Percentiles rank a stretch among this genome's conserved stretches.
phyloP scores from a whole-genome alignment of 2,329 filamentous ascomycete species.

The Blastomyces gilchristii region DNA sequence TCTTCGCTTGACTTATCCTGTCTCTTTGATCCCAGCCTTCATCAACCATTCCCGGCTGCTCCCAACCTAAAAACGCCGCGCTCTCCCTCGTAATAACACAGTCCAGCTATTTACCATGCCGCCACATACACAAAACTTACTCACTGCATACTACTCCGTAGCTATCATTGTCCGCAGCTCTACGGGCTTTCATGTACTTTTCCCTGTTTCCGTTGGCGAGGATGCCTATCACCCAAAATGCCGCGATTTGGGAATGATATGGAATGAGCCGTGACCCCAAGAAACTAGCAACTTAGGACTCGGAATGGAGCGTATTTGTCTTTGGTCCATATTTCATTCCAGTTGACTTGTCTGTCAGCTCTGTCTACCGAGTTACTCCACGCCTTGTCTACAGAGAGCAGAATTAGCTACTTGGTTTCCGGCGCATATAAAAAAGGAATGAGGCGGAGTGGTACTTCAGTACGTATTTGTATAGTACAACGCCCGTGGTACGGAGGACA shows the following conservation, averaged over 20 bases:
- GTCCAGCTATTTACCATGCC: background rate
- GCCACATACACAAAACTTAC: background rate
- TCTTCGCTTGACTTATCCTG: background rate
- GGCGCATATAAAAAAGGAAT: background rate
- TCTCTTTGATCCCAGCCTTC: background rate
- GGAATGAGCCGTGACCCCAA: background rate
- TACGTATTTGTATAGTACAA: background rate
- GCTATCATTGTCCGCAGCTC: background rate
- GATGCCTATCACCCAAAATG: no score
- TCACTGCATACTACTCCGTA: background rate
- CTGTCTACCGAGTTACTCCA: background rate
- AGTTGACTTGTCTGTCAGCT: background rate
- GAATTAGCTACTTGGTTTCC: background rate
- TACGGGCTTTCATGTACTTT: background rate
- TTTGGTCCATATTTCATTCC: background rate
- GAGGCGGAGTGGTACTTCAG: background rate
- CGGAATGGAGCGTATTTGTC: background rate
- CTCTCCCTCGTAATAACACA: background rate
- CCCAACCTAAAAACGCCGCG: background rate
- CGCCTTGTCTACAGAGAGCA: background rate
- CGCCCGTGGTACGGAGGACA: no score
- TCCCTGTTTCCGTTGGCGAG: background rate
- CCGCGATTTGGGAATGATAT: background rate
- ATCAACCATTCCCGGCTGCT: background rate
- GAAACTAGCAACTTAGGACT: background rate